Evolutionary conservation across 805 yeast species (phyloP).

Genomic region (Priceomyces haplophilus): DNA sequence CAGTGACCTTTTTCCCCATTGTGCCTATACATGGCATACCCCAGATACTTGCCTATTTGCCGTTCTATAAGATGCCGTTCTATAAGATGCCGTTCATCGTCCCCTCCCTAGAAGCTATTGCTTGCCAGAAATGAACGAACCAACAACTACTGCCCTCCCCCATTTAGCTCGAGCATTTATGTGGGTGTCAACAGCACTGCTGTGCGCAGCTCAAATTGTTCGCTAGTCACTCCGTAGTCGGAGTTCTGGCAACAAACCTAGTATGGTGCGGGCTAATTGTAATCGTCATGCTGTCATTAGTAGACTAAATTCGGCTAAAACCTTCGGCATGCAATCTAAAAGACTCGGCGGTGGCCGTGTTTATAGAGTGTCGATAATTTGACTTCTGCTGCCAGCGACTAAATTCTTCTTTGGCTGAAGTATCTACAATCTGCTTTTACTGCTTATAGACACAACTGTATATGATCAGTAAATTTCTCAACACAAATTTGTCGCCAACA

Average conservation of each 20-base stretch:
- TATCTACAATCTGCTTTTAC: not conserved
- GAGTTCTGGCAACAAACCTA: not conserved
- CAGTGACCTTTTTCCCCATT: too few relatives aligned
- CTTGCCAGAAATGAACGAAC: too few relatives aligned
- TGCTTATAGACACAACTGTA: not conserved
- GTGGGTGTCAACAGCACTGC: too few relatives aligned
- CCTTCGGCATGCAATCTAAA: too few relatives aligned
- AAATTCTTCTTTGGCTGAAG: not conserved
- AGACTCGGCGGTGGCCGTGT: too few relatives aligned
- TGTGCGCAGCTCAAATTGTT: not conserved
- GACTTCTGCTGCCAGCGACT: not conserved
- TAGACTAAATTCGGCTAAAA: not conserved
- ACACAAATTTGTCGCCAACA: conserved; percentile 3
- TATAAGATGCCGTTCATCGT: too few relatives aligned
- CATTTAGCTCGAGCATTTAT: too few relatives aligned
- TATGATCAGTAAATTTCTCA: conserved; percentile 2
- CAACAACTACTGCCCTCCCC: too few relatives aligned
- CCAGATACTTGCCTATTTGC: too few relatives aligned
- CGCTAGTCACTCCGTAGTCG: not conserved
- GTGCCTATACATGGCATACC: too few relatives aligned
- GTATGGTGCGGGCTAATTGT: not conserved
- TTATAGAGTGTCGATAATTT: not conserved
- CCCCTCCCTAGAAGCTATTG: too few relatives aligned
- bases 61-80: too few relatives aligned
- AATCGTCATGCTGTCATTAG: not conserved